Conservation (phyloP, 2,329 filamentous ascomycete genomes). For the Aspergillus sp. region DNA sequence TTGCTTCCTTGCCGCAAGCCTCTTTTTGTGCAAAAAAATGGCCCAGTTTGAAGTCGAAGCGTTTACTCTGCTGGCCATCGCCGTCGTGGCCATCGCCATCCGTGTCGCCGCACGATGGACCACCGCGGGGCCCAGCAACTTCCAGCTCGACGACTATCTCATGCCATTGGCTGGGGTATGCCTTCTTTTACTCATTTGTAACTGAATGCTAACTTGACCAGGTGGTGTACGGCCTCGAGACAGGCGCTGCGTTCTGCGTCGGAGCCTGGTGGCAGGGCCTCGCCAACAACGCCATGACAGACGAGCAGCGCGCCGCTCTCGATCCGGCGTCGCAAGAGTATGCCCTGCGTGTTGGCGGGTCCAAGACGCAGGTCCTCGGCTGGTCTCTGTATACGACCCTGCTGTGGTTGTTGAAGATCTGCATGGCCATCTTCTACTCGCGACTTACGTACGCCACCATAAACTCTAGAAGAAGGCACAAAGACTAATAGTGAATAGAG, state of each 20-base stretch:
- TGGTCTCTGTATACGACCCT: slow-evolving; percentile 57
- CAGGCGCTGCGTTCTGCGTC: slow-evolving; percentile 51
- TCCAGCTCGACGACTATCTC: slow-evolving; percentile 60
- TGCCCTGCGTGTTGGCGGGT: slow-evolving; percentile 51
- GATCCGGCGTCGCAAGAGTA: slow-evolving; percentile 49
- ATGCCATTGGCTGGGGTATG: slow-evolving; percentile 55
- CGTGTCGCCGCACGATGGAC: slow-evolving; percentile 52
- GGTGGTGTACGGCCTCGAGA: slow-evolving; percentile 54
- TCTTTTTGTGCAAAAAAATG: slow-evolving; percentile 6
- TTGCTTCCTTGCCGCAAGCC: no score
- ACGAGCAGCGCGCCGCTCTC: slow-evolving; percentile 49
- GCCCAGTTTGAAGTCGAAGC: slow-evolving; percentile 46
- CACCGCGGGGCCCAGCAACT: slow-evolving; percentile 49
- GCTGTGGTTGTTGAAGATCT: slow-evolving; percentile 55
- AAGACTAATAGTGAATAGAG: slow-evolving; percentile 25
- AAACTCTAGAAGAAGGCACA: no score
- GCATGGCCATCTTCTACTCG: slow-evolving; percentile 58
- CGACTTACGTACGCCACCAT: slow-evolving; percentile 47
- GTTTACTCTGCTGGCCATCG: slow-evolving; percentile 54
- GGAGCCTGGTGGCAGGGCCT: slow-evolving; percentile 52
- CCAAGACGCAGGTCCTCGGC: slow-evolving; percentile 54
- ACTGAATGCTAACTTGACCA: slow-evolving; percentile 22
- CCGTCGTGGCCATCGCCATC: slow-evolving; percentile 51
- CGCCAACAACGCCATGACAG: slow-evolving; percentile 59
- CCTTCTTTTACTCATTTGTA: background rate